phyloP scores from a whole-genome alignment of 1,284 basidiomycete species.

The Golubevia sp. region DNA sequence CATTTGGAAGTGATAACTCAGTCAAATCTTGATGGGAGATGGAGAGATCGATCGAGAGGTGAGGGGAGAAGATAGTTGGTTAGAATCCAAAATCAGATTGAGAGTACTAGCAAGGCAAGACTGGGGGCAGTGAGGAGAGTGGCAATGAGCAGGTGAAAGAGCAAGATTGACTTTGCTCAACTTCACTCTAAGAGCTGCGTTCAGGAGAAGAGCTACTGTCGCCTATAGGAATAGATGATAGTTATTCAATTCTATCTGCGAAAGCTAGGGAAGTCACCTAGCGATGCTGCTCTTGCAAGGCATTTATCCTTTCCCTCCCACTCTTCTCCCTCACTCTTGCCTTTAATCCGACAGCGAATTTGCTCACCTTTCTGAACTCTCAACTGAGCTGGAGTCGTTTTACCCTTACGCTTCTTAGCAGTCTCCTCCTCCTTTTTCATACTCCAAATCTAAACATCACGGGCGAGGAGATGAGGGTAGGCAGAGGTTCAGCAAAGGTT shows the following conservation, averaged over 20 bases:
- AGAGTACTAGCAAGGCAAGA: too few relatives aligned
- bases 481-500: too few relatives aligned
- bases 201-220: too few relatives aligned
- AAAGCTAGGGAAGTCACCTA: too few relatives aligned
- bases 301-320: neutral
- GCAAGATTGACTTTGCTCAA: neutral
- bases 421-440: conserved; percentile 8
- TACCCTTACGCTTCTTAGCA: conserved; percentile 14
- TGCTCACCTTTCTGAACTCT: conserved; percentile 55
- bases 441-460: too few relatives aligned
- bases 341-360: neutral
- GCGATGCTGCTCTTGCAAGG: too few relatives aligned
- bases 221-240: too few relatives aligned
- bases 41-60: neutral
- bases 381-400: conserved; percentile 55
- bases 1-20: conserved; percentile 56
- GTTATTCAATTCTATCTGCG: too few relatives aligned
- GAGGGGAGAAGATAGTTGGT: neutral
- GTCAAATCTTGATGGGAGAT: conserved; percentile 34
- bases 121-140: too few relatives aligned
- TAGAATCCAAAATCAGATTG: too few relatives aligned
- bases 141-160: neutral
- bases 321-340: neutral
- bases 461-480: too few relatives aligned
- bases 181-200: neutral